These are phyloP conservation scores for Cyclostephanos tholiformis DNA, from an alignment of 108 stramenopile species.

Conservation along the genomic window DNA sequence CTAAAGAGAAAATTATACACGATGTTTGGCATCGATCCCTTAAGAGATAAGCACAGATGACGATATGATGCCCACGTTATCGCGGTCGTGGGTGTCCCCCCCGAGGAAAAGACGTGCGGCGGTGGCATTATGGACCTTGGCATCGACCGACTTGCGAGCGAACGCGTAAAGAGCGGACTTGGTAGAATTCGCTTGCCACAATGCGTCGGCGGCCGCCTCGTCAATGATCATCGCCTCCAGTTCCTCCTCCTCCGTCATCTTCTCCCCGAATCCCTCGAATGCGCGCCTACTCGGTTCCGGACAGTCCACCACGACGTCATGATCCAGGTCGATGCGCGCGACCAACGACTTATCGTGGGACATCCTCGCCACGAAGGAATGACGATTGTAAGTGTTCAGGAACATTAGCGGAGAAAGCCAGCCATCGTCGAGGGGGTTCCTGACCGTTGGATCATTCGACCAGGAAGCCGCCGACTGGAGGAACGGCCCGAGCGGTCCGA, in stretches of 20 bases:
- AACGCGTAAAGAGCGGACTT: no score
- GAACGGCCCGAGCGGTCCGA: constrained; percentile 7
- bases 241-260: neutral
- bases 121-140: neutral
- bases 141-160: neutral
- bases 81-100: no score
- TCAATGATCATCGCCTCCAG: neutral
- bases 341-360: constrained; percentile 34
- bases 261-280: neutral
- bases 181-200: no score
- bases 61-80: neutral
- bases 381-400: constrained; percentile 25
- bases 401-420: constrained; percentile 6
- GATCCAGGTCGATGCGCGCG: constrained; percentile 24
- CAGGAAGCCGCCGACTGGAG: neutral
- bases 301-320: constrained; percentile 33
- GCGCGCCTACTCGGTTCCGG: constrained; percentile 9
- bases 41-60: neutral
- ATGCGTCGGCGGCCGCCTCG: no score
- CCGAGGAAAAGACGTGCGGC: neutral
- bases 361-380: constrained; percentile 29
- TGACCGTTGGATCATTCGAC: neutral
- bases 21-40: no score
- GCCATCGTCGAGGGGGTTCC: constrained; percentile 1
- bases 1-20: no score